Evolutionary conservation across 1,284 basidiomycete species (phyloP).

Genomic region (Sanghuangporus weigelae): DNA sequence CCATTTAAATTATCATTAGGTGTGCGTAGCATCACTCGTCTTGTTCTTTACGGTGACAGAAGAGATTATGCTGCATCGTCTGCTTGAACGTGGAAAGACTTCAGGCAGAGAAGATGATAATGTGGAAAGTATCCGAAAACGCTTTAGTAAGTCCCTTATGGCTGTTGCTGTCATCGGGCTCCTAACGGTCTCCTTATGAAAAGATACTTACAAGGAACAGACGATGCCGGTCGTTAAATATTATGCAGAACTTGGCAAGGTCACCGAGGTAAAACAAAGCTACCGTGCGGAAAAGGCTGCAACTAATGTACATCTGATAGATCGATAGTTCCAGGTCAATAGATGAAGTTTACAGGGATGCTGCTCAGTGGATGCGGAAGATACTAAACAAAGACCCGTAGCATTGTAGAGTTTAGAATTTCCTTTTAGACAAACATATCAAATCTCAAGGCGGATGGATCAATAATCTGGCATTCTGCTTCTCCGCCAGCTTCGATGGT

Average conservation of each 20-base stretch:
- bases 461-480: constrained; percentile 35
- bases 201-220: constrained; percentile 86
- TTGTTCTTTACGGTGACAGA: constrained; percentile 91
- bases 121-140: constrained; percentile 91
- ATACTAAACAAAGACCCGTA: constrained; percentile 21
- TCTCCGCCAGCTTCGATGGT: constrained; percentile 51
- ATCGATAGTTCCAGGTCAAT: constrained; percentile 74
- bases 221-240: constrained; percentile 97
- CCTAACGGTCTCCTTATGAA: neutral
- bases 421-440: constrained; percentile 1
- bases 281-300: neutral
- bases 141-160: constrained; percentile 68
- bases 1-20: constrained; percentile 36
- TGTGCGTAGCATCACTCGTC: constrained; percentile 77
- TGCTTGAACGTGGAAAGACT: constrained; percentile 90
- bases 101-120: constrained; percentile 97
- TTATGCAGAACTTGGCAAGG: constrained; percentile 69
- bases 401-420: neutral
- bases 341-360: constrained; percentile 66
- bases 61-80: constrained; percentile 80
- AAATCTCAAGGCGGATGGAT: neutral
- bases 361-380: constrained; percentile 50
- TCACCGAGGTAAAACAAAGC: constrained; percentile 64
- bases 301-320: constrained; percentile 34
- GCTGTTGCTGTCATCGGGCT: neutral